Evolutionary conservation across 2,329 filamentous ascomycete species (phyloP).

Genomic region (Aspergillus sp.): DNA sequence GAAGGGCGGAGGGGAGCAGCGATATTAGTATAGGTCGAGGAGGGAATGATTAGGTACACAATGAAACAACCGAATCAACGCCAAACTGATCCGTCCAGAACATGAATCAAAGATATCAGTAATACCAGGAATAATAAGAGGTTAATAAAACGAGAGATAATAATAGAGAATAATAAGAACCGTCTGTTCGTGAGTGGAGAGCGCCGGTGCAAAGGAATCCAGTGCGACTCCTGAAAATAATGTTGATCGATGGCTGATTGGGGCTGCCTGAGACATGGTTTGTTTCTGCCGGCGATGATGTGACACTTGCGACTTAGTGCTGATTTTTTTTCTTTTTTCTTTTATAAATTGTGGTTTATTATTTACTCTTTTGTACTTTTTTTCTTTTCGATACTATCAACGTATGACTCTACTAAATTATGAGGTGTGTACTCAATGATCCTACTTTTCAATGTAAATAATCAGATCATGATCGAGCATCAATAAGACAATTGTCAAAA

Average conservation of each 20-base stretch:
- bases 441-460: too few relatives aligned
- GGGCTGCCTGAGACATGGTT: conserved; percentile 32
- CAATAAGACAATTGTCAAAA: too few relatives aligned
- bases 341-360: too few relatives aligned
- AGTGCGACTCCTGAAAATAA: conserved; percentile 16
- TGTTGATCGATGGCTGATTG: conserved; percentile 19
- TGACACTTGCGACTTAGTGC: conserved; percentile 18
- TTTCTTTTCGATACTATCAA: too few relatives aligned
- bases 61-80: not conserved
- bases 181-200: too few relatives aligned
- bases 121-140: not conserved
- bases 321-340: conserved; percentile 1
- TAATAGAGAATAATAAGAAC: not conserved
- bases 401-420: too few relatives aligned
- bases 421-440: too few relatives aligned
- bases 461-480: too few relatives aligned
- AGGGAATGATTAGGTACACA: conserved; percentile 2
- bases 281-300: conserved; percentile 29
- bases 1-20: not conserved
- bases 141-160: not conserved
- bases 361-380: not conserved
- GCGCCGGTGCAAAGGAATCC: too few relatives aligned
- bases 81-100: not conserved
- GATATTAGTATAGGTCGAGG: not conserved
- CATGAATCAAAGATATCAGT: not conserved